Evolutionary conservation across 2,329 filamentous ascomycete species (phyloP).

Genomic region (Ascosphaera aggregata): DNA sequence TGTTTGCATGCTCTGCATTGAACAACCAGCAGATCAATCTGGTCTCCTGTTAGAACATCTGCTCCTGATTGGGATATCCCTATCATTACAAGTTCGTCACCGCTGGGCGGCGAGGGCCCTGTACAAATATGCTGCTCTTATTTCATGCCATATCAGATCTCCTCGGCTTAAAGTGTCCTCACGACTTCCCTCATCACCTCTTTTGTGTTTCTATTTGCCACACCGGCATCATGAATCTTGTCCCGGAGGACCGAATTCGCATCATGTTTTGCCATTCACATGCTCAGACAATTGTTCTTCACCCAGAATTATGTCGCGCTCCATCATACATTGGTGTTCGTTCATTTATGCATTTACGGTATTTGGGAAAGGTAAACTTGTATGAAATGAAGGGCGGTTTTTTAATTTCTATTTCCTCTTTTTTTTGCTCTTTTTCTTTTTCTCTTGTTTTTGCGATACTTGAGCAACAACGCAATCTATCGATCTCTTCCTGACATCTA

Average conservation of each 20-base stretch:
- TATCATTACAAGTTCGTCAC: neutral
- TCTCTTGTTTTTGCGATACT: neutral
- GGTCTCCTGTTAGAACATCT: conserved; percentile 35
- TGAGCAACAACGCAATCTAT: too few relatives aligned
- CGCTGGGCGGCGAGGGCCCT: neutral
- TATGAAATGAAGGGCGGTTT: neutral
- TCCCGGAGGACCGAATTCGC: neutral
- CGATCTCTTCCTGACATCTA: too few relatives aligned
- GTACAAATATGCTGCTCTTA: neutral
- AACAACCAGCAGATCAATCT: conserved; percentile 83
- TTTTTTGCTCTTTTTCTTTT: neutral
- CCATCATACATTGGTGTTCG: neutral
- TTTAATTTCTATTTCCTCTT: neutral
- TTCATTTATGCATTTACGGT: neutral
- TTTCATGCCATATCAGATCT: neutral
- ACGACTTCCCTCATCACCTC: too few relatives aligned
- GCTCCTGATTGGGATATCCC: neutral
- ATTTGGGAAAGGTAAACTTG: neutral
- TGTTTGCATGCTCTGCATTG: conserved; percentile 66
- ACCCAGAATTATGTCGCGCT: neutral
- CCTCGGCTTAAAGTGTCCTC: neutral
- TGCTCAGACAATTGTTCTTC: neutral
- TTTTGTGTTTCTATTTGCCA: neutral
- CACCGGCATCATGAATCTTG: neutral
- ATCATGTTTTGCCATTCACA: neutral